Conservation (phyloP, 441 rosid genomes). For the Bruguiera hainesii region DNA sequence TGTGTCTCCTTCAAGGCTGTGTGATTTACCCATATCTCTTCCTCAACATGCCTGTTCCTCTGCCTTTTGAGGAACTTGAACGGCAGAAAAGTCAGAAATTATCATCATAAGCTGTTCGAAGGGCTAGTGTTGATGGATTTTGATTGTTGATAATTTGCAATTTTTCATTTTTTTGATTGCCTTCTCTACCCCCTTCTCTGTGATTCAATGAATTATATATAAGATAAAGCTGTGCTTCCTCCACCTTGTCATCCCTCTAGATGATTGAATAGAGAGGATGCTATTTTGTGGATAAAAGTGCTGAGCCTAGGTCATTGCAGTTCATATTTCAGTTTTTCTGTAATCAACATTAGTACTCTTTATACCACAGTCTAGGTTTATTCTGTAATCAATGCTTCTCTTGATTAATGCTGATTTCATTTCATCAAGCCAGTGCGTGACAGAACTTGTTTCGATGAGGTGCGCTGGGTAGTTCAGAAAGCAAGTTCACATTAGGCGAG, state of each 20-base stretch:
- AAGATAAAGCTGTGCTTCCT: slow-evolving; percentile 36
- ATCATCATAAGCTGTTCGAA: slow-evolving; percentile 52
- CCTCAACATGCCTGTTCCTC: slow-evolving; percentile 67
- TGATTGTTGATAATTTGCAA: slow-evolving; percentile 56
- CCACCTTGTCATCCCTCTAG: slow-evolving; percentile 28
- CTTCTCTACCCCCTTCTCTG: slow-evolving; percentile 17
- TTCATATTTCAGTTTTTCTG: slow-evolving; percentile 17
- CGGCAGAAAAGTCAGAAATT: slow-evolving; percentile 65
- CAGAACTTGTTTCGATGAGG: no score
- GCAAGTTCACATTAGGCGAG: no score
- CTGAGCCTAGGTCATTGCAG: slow-evolving; percentile 9
- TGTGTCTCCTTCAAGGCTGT: slow-evolving; percentile 53
- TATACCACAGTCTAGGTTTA: background rate
- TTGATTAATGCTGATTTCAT: background rate
- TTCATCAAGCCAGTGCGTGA: background rate
- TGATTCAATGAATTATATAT: slow-evolving; percentile 44
- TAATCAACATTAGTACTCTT: background rate
- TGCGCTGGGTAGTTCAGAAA: no score
- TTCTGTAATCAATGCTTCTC: background rate
- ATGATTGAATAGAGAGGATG: slow-evolving; percentile 32
- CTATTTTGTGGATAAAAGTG: slow-evolving; percentile 53
- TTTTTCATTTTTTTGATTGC: slow-evolving; percentile 31
- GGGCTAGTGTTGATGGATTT: slow-evolving; percentile 91
- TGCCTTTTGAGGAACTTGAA: slow-evolving; percentile 53
- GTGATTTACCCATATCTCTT: slow-evolving; percentile 43